Conservation (phyloP, 805 yeast species). For the Wickerhamiella kazuoi region DNA sequence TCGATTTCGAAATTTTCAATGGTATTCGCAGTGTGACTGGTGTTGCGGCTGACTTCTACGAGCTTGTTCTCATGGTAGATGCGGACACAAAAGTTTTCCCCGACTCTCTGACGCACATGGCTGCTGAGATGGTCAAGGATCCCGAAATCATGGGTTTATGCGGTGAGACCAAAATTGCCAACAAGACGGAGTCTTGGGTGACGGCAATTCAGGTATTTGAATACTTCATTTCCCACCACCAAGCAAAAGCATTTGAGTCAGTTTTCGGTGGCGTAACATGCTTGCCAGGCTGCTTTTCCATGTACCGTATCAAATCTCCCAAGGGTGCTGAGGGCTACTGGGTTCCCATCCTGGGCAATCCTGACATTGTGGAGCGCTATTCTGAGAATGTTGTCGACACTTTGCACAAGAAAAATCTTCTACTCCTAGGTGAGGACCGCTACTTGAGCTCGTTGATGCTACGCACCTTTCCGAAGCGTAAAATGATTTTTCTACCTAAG, state of each 20-base stretch:
- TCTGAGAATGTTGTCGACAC: constrained; percentile 73
- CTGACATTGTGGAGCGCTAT: constrained; percentile 83
- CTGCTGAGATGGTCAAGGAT: constrained; percentile 73
- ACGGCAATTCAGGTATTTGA: constrained; percentile 89
- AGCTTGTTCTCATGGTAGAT: constrained; percentile 76
- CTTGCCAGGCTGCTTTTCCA: constrained; percentile 86
- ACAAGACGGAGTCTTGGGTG: constrained; percentile 71
- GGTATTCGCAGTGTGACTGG: constrained; percentile 74
- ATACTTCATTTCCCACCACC: constrained; percentile 85
- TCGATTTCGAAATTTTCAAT: constrained; percentile 61
- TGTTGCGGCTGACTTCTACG: constrained; percentile 66
- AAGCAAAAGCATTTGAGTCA: constrained; percentile 87
- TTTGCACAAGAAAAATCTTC: constrained; percentile 68
- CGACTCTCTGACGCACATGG: constrained; percentile 77
- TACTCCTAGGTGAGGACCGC: constrained; percentile 81
- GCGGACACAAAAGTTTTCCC: constrained; percentile 85
- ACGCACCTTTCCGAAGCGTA: constrained; percentile 74
- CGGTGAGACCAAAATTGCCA: constrained; percentile 86
- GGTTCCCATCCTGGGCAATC: constrained; percentile 87
- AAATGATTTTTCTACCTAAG: constrained; percentile 70
- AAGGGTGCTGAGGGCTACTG: constrained; percentile 64
- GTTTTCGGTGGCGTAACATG: constrained; percentile 90
- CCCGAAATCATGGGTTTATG: constrained; percentile 82
- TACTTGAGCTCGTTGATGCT: constrained; percentile 72
- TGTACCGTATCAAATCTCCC: constrained; percentile 82